Conservation (phyloP, 2,329 filamentous ascomycete genomes). For the Chalaropsis ovoidea region DNA sequence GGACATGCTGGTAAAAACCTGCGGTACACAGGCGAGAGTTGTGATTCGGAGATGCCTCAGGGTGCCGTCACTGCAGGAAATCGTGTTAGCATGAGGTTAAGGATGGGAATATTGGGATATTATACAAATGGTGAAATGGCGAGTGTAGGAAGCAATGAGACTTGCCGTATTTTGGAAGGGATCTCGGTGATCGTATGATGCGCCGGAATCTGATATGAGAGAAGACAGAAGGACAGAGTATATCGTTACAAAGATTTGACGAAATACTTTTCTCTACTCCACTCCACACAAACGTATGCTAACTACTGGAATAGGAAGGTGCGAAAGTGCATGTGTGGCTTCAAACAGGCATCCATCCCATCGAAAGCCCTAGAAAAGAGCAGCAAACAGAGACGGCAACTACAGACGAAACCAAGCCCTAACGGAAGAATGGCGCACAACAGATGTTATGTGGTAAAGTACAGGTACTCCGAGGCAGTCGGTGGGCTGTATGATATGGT, state of each 20-base stretch:
- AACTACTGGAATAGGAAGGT: background rate
- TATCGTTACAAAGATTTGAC: background rate
- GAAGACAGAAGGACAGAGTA: background rate
- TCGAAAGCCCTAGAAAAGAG: background rate
- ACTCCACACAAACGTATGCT: background rate
- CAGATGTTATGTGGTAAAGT: background rate
- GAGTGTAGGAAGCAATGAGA: background rate
- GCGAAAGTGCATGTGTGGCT: background rate
- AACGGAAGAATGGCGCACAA: background rate
- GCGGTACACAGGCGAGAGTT: background rate
- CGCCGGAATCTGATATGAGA: background rate
- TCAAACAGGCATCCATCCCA: background rate
- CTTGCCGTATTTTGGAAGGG: background rate
- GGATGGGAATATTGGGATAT: no score
- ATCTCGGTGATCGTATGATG: background rate
- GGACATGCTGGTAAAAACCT: constrained; percentile 36
- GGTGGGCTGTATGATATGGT: no score
- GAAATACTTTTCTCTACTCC: background rate
- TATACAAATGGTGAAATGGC: background rate
- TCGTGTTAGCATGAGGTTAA: background rate
- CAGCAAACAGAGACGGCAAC: background rate
- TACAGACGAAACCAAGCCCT: background rate
- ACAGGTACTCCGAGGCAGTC: background rate
- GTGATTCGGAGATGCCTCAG: constrained; percentile 24
- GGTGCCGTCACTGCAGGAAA: constrained; percentile 18